Evolutionary conservation across 179 eudicot species (phyloP).

Genomic region (Silene vulgaris): DNA sequence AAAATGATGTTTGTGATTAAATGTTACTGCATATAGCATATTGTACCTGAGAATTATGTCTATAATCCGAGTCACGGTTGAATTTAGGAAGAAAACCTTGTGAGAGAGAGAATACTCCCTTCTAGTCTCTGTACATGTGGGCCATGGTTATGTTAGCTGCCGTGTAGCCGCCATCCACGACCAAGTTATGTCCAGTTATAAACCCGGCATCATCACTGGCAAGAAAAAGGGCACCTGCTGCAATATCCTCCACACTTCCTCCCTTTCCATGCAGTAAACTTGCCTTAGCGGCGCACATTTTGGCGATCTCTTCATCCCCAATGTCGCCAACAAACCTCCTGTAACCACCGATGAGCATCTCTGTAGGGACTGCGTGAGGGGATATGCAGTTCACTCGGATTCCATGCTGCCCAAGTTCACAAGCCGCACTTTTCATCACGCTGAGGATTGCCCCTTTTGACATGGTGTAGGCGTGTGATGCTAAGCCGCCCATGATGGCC

Average conservation of each 20-base stretch:
- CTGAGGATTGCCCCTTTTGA: slow-evolving; percentile 72
- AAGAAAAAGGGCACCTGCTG: slow-evolving; percentile 55
- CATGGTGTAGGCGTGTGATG: slow-evolving; percentile 62
- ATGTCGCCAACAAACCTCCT: slow-evolving; percentile 33
- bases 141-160: slow-evolving; percentile 34
- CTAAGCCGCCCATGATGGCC: slow-evolving; percentile 70
- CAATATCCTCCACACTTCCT: slow-evolving; percentile 57
- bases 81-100: neutral
- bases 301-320: slow-evolving; percentile 41
- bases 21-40: neutral
- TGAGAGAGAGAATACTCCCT: neutral
- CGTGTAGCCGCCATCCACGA: slow-evolving; percentile 76
- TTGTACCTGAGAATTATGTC: neutral
- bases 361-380: slow-evolving; percentile 80
- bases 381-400: slow-evolving; percentile 79
- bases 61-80: neutral
- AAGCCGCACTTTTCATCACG: slow-evolving; percentile 54
- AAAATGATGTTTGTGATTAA: no score
- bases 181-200: slow-evolving; percentile 70
- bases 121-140: slow-evolving; percentile 36
- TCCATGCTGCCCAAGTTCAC: slow-evolving; percentile 66
- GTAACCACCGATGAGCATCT: slow-evolving; percentile 54
- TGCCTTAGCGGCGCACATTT: slow-evolving; percentile 43
- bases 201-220: slow-evolving; percentile 66
- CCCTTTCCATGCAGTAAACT: slow-evolving; percentile 54